phyloP scores from a whole-genome alignment of 176 grass and related monocot species.

The Pharus latifolius region DNA sequence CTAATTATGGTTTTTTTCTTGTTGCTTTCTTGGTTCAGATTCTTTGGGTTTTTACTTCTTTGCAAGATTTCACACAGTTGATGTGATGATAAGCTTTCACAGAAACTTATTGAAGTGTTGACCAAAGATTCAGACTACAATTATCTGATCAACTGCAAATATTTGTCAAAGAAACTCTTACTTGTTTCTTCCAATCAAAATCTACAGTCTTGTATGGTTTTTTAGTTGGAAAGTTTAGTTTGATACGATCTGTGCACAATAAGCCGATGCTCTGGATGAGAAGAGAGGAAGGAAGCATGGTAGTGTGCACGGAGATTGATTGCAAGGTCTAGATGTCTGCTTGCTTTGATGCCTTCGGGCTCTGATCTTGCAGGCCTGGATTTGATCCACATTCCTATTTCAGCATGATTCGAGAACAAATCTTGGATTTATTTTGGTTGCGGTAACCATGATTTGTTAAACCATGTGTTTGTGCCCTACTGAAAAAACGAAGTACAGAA shows the following conservation, averaged over 20 bases:
- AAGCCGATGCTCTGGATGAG: conserved; percentile 68
- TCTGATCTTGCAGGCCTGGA: conserved; percentile 59
- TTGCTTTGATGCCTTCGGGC: conserved; percentile 51
- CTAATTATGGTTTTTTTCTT: background rate
- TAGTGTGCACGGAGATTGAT: conserved; percentile 41
- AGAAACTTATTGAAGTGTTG: conserved; percentile 24
- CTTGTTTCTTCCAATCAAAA: background rate
- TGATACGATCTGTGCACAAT: conserved; percentile 5
- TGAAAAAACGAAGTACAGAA: no score
- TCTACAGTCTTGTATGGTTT: accelerated
- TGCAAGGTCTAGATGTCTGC: conserved; percentile 55
- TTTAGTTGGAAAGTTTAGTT: background rate
- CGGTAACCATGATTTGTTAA: background rate
- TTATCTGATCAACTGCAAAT: conserved; percentile 42
- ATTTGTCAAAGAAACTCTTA: background rate
- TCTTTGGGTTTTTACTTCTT: background rate
- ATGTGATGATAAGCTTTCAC: conserved; percentile 38
- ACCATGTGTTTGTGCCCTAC: no score
- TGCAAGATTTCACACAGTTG: background rate
- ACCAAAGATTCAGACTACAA: conserved; percentile 59
- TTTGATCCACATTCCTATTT: conserved; percentile 25
- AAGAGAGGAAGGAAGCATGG: conserved; percentile 58
- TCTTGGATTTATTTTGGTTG: background rate
- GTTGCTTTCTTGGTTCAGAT: background rate
- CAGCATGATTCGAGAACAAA: background rate